Conservation (phyloP, 805 yeast species). For the Hanseniaspora guilliermondii region DNA sequence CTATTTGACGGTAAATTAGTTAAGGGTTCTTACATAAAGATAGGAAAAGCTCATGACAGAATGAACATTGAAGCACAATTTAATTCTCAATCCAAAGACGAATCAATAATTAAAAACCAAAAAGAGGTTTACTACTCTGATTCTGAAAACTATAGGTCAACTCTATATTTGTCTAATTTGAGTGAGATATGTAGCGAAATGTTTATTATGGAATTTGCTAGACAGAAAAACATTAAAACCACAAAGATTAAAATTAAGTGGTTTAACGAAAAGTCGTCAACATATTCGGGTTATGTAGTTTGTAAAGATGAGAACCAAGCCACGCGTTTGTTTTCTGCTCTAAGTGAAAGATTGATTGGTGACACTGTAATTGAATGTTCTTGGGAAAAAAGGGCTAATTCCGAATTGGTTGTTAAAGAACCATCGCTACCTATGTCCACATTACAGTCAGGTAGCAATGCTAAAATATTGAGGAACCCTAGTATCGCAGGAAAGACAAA, state of each 20-base stretch:
- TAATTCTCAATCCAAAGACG: background rate
- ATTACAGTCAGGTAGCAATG: background rate
- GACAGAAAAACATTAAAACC: constrained; percentile 21
- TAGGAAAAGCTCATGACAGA: constrained; percentile 12
- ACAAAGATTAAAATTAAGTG: constrained; percentile 17
- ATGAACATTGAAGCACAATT: background rate
- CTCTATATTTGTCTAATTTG: constrained; percentile 21
- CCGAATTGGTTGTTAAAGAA: background rate
- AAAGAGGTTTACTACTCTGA: constrained; percentile 1
- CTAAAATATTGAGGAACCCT: background rate
- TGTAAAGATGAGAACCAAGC: constrained; percentile 21
- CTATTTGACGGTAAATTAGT: constrained; percentile 23
- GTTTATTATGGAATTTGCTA: constrained; percentile 22
- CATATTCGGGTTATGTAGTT: constrained; percentile 21
- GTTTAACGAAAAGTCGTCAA: constrained; percentile 17
- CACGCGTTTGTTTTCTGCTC: constrained; percentile 16
- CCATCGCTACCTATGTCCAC: background rate
- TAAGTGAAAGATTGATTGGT: constrained; percentile 24
- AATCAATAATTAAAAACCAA: background rate
- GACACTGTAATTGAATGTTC: constrained; percentile 22
- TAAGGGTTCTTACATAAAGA: constrained; percentile 22
- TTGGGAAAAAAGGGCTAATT: constrained; percentile 16
- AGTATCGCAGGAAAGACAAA: background rate
- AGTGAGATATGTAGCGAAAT: constrained; percentile 23
- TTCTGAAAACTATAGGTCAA: constrained; percentile 16